A percentile compares a stretch with the other conserved stretches of the same genome.
phyloP scores from a whole-genome alignment of 257 asterid genomes.

The Salvia miltiorrhiza region DNA sequence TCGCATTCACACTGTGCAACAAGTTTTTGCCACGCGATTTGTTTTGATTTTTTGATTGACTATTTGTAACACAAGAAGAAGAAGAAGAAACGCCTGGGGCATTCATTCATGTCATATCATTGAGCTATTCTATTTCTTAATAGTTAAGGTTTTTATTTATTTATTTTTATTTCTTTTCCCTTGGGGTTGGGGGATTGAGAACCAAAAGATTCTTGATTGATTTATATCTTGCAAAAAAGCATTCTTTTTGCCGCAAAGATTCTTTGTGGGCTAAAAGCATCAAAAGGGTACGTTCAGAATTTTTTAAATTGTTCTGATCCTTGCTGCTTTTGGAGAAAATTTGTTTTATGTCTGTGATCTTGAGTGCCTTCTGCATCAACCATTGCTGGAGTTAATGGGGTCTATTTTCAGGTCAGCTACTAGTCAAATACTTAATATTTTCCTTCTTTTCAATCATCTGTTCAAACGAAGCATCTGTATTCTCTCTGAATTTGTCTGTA shows the following conservation, averaged over 20 bases:
- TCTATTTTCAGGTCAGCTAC: conserved; percentile 32
- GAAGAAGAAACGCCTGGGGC: conserved; percentile 17
- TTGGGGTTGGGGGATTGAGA: background rate
- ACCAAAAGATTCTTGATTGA: conserved; percentile 25
- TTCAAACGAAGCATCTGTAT: background rate
- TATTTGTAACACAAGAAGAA: background rate
- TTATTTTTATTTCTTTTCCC: background rate
- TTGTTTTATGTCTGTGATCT: conserved; percentile 29
- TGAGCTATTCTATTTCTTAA: conserved; percentile 23
- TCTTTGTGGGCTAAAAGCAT: conserved; percentile 28
- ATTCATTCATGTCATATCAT: conserved; percentile 18
- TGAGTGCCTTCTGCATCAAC: conserved; percentile 33
- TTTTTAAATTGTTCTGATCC: conserved; percentile 13
- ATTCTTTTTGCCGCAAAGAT: conserved; percentile 26
- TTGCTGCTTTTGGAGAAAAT: background rate
- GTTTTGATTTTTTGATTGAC: conserved; percentile 3
- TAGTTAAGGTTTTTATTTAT: background rate
- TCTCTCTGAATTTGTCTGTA: background rate
- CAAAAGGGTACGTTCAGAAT: conserved; percentile 26
- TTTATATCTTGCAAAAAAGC: background rate
- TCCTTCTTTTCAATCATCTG: background rate
- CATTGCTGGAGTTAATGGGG: conserved; percentile 30
- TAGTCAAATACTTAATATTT: background rate
- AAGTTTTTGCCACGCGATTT: conserved; percentile 18
- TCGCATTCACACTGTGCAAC: conserved; percentile 8